A percentile compares a stretch with the other conserved stretches of the same genome.
Evolutionary conservation across 2,329 filamentous ascomycete genomes (phyloP).

Genomic region (Tolypocladium pustulatum): DNA sequence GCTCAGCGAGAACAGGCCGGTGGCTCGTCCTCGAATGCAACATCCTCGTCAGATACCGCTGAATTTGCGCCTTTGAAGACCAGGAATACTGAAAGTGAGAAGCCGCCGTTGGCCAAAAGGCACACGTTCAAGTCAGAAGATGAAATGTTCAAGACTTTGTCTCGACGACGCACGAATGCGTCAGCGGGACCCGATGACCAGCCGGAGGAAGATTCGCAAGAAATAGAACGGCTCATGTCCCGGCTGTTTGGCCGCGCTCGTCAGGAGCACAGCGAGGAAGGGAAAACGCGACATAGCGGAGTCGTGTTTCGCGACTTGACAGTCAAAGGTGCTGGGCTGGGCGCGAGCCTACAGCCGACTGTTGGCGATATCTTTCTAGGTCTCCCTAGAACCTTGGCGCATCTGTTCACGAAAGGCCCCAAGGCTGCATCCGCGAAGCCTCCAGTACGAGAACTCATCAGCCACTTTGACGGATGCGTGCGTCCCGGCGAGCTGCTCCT

Average conservation of each 20-base stretch:
- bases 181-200: slow-evolving; percentile 18
- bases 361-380: slow-evolving; percentile 56
- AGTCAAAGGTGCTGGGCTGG: slow-evolving; percentile 59
- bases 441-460: slow-evolving; percentile 53
- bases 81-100: neutral
- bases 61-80: neutral
- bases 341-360: slow-evolving; percentile 41
- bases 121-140: slow-evolving; percentile 32
- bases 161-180: slow-evolving; percentile 33
- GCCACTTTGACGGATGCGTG: slow-evolving; percentile 56
- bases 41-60: neutral
- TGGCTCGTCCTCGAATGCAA: neutral
- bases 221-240: slow-evolving; percentile 54
- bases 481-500: slow-evolving; percentile 61
- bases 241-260: slow-evolving; percentile 59
- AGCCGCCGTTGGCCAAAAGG: slow-evolving; percentile 9
- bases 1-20: neutral
- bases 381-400: slow-evolving; percentile 33
- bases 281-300: slow-evolving; percentile 58
- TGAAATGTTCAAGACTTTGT: slow-evolving; percentile 38
- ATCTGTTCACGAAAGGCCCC: slow-evolving; percentile 35
- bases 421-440: slow-evolving; percentile 43
- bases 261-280: slow-evolving; percentile 56
- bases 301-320: slow-evolving; percentile 61
- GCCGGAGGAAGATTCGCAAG: slow-evolving; percentile 30